Evolutionary conservation across 345 rosid genomes (phyloP).

Genomic region (Sisymbrium irio): DNA sequence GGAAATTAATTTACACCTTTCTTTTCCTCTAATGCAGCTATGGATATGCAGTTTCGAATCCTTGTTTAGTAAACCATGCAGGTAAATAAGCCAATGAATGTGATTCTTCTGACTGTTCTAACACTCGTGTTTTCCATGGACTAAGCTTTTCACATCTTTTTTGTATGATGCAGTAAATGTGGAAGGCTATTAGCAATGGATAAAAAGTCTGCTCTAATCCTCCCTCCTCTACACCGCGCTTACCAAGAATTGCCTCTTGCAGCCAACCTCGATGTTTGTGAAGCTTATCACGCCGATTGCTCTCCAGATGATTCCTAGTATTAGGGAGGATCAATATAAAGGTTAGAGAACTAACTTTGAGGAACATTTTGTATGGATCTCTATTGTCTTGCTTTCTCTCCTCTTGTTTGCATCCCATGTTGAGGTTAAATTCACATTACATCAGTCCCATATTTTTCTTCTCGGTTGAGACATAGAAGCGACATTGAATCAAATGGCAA

Average conservation of each 20-base stretch:
- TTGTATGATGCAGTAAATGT: slow-evolving; percentile 55
- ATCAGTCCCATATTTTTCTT: not conserved
- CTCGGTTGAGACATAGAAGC: not conserved
- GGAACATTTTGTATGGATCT: not conserved
- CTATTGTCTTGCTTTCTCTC: not conserved
- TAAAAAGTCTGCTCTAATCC: slow-evolving; percentile 49
- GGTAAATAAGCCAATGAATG: slow-evolving; percentile 38
- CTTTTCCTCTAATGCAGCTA: slow-evolving; percentile 43
- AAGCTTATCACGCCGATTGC: slow-evolving; percentile 59
- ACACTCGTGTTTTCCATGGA: not conserved
- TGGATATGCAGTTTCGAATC: slow-evolving; percentile 88
- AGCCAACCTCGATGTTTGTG: slow-evolving; percentile 26
- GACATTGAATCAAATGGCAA: slow-evolving; percentile 13
- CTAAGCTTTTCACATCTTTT: slow-evolving; percentile 10
- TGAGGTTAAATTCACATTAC: slow-evolving; percentile 1
- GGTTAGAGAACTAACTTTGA: not conserved
- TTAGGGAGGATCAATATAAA: not conserved
- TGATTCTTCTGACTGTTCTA: not conserved
- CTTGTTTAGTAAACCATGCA: slow-evolving; percentile 67
- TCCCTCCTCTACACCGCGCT: slow-evolving; percentile 57
- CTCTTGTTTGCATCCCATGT: not conserved
- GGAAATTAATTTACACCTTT: not conserved
- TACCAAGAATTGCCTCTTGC: slow-evolving; percentile 36
- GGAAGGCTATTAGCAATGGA: slow-evolving; percentile 73
- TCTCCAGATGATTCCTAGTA: slow-evolving; percentile 40